phyloP scores from a whole-genome alignment of 176 grass and related monocot genomes.

The Aechmea fasciata region DNA sequence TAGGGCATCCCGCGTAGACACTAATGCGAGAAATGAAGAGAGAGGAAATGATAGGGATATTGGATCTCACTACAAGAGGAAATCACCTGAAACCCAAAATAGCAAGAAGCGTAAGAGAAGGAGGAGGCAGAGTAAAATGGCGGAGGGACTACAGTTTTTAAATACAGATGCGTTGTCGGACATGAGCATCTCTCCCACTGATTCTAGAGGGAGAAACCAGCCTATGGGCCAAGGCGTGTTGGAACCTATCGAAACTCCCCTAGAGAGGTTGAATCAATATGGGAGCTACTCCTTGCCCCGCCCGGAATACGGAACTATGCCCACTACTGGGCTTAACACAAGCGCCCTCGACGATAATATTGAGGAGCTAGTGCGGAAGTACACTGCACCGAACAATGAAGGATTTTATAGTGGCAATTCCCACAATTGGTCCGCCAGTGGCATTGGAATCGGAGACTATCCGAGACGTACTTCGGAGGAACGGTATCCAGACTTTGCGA shows the following conservation, averaged over 20 bases:
- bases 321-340: background rate
- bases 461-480: background rate
- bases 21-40: conserved; percentile 6
- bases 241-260: conserved; percentile 7
- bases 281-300: conserved; percentile 7
- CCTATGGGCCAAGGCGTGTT: conserved; percentile 12
- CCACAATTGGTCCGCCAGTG: conserved; percentile 17
- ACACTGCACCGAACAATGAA: background rate
- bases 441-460: conserved; percentile 11
- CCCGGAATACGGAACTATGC: background rate
- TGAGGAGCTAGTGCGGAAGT: conserved; percentile 12
- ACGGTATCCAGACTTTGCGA: background rate
- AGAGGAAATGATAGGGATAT: background rate
- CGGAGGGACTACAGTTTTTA: background rate
- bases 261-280: background rate
- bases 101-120: conserved; percentile 1
- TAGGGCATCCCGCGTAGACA: background rate
- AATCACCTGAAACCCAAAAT: conserved; percentile 12
- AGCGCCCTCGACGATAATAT: conserved; percentile 1
- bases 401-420: background rate
- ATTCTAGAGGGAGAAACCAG: conserved; percentile 15
- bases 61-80: background rate
- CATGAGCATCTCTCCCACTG: conserved; percentile 46
- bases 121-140: background rate
- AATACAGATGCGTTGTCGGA: conserved; percentile 21